Conservation (phyloP, 768 basidiomycete species). For the Rhodotorula paludigena region DNA sequence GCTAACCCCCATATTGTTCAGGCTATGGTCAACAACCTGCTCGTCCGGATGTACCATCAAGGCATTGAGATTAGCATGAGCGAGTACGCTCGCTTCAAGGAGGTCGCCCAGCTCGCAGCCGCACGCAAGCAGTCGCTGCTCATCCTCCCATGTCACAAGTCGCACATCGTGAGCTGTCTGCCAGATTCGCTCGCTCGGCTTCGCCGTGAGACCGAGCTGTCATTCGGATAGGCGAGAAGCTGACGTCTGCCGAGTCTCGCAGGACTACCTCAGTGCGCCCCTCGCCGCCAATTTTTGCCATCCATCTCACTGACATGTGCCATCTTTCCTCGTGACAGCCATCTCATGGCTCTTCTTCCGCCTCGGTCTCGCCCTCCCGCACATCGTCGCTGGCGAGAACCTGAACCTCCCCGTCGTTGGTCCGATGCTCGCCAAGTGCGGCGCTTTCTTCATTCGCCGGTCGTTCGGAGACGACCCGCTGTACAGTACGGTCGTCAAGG, state of each 20-base stretch:
- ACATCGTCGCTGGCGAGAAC: slow-evolving; percentile 43
- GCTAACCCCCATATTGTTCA: not conserved
- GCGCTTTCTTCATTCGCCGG: slow-evolving; percentile 40
- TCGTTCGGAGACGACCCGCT: slow-evolving; percentile 21
- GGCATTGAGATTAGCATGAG: slow-evolving; percentile 33
- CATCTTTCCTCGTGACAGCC: not conserved
- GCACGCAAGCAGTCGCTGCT: slow-evolving; percentile 38
- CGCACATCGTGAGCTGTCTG: slow-evolving; percentile 41
- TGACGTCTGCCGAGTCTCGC: not conserved
- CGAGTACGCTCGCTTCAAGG: slow-evolving; percentile 33
- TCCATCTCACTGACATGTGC: not conserved
- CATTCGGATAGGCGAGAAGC: not conserved
- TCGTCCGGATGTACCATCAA: slow-evolving; percentile 34
- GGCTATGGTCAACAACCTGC: slow-evolving; percentile 31
- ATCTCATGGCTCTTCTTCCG: slow-evolving; percentile 40
- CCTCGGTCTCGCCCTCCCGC: slow-evolving; percentile 37
- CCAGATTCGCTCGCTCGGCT: no score
- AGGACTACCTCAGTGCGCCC: slow-evolving; percentile 13
- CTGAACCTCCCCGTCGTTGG: slow-evolving; percentile 42
- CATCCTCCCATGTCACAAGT: slow-evolving; percentile 42
- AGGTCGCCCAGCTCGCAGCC: slow-evolving; percentile 34
- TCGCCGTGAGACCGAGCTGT: no score
- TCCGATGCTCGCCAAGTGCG: slow-evolving; percentile 30
- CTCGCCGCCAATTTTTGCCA: no score
- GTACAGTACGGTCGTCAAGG: slow-evolving; percentile 25